Evolutionary conservation across 495 filamentous ascomycete genomes (phyloP).

Genomic region (Hapsidospora chrysogenum): DNA sequence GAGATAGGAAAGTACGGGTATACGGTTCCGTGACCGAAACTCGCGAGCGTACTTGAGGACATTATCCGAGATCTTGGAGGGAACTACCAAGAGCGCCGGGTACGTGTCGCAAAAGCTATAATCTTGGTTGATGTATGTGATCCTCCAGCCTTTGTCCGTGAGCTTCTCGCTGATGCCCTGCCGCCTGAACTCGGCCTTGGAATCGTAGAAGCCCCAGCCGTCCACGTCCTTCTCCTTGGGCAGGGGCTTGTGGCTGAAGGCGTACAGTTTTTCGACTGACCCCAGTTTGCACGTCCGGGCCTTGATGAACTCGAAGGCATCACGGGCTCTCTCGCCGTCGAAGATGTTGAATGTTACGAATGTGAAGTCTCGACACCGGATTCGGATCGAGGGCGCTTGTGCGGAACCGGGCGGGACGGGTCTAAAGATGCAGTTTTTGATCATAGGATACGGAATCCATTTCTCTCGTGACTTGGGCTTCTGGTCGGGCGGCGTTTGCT

Average conservation of each 20-base stretch:
- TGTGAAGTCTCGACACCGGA: slow-evolving; percentile 83
- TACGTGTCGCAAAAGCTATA: slow-evolving; percentile 93
- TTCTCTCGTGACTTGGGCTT: slow-evolving; percentile 46
- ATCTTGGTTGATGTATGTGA: slow-evolving; percentile 77
- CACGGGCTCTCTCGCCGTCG: slow-evolving; percentile 54
- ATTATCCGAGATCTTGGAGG: slow-evolving; percentile 82
- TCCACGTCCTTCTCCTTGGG: slow-evolving; percentile 57
- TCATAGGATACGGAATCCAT: slow-evolving; percentile 91
- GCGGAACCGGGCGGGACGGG: slow-evolving; percentile 54
- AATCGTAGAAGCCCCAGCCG: slow-evolving; percentile 81
- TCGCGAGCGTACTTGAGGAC: slow-evolving; percentile 83
- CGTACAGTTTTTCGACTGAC: slow-evolving; percentile 77
- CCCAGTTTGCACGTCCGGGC: slow-evolving; percentile 67
- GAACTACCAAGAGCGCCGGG: slow-evolving; percentile 68
- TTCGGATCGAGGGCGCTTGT: slow-evolving; percentile 63
- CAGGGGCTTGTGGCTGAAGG: slow-evolving; percentile 68
- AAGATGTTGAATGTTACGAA: slow-evolving; percentile 83
- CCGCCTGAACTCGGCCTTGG: slow-evolving; percentile 60
- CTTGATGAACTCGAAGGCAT: slow-evolving; percentile 82
- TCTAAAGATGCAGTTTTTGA: slow-evolving; percentile 55
- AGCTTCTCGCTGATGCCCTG: slow-evolving; percentile 68
- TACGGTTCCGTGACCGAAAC: slow-evolving; percentile 73
- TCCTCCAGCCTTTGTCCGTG: slow-evolving; percentile 65
- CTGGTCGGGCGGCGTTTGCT: slow-evolving; percentile 6
- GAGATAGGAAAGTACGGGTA: slow-evolving; percentile 81